Conservation (phyloP, 169 alveolate genomes). For the Plasmodium berghei region DNA sequence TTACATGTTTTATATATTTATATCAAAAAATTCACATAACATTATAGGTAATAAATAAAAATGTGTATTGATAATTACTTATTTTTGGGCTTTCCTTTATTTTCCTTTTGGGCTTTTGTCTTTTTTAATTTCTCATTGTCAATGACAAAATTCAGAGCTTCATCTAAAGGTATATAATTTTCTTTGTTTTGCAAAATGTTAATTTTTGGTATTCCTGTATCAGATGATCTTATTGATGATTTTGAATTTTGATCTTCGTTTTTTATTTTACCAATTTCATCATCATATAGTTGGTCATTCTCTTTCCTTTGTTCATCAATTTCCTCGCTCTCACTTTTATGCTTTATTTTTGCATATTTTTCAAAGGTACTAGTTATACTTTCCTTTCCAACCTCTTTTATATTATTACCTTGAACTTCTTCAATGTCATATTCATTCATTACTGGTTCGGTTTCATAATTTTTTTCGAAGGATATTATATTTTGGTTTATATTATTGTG, state of each 20-base stretch:
- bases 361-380: neutral
- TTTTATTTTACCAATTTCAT: neutral
- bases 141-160: conserved; percentile 65
- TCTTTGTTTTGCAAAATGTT: conserved; percentile 61
- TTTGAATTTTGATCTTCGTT: conserved; percentile 14
- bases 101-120: conserved; percentile 53
- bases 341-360: neutral
- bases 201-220: conserved; percentile 67
- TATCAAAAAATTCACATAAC: too few relatives aligned
- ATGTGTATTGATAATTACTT: conserved; percentile 14
- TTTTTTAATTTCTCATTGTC: conserved; percentile 65
- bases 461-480: too few relatives aligned
- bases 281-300: neutral
- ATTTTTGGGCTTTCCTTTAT: conserved; percentile 30
- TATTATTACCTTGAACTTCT: too few relatives aligned
- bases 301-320: neutral
- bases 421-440: too few relatives aligned
- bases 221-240: conserved; percentile 52
- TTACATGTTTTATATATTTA: too few relatives aligned
- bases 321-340: neutral
- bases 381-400: neutral
- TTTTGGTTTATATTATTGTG: too few relatives aligned
- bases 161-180: conserved; percentile 67
- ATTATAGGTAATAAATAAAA: neutral
- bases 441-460: too few relatives aligned